A percentile compares a stretch with the other conserved stretches of the same genome.
Conservation (phyloP, 768 basidiomycete species). For the Pholiota molesta region DNA sequence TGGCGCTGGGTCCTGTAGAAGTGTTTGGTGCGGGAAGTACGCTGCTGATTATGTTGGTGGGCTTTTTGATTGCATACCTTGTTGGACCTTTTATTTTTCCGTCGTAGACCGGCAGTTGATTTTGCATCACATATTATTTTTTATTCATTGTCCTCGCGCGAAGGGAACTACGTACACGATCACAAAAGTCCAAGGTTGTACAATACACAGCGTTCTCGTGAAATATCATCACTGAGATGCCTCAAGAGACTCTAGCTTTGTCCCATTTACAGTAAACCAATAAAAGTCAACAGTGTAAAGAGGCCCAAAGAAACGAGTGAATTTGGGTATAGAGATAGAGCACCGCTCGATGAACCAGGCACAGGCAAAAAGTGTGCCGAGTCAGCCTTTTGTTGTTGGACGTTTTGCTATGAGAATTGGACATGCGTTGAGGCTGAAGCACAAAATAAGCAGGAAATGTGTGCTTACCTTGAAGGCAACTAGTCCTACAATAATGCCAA, state of each 20-base stretch:
- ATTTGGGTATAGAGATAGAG: slow-evolving; percentile 15
- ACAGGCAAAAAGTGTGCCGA: slow-evolving; percentile 59
- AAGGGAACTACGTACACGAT: neutral
- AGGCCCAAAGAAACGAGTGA: slow-evolving; percentile 4
- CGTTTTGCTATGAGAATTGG: slow-evolving; percentile 50
- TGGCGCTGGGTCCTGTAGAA: slow-evolving; percentile 50
- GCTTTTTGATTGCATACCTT: slow-evolving; percentile 34
- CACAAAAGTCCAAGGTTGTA: neutral
- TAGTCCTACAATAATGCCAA: slow-evolving; percentile 77
- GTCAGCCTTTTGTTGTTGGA: slow-evolving; percentile 55
- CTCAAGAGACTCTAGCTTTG: neutral
- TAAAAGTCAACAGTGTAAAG: neutral
- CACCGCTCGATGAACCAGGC: slow-evolving; percentile 18
- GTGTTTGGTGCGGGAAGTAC: slow-evolving; percentile 19
- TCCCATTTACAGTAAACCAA: neutral
- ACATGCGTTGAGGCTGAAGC: neutral
- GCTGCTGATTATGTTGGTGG: slow-evolving; percentile 30
- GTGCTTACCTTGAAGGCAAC: slow-evolving; percentile 77
- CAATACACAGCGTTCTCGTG: no score
- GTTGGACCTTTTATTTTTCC: slow-evolving; percentile 25
- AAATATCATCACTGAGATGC: no score
- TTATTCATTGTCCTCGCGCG: neutral
- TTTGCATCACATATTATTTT: neutral
- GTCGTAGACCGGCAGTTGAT: neutral
- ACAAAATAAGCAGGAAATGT: neutral